Percentiles rank a stretch among this genome's conserved stretches.
Conservation (phyloP, 2,329 filamentous ascomycete species). For the Ophiostoma sp. region DNA sequence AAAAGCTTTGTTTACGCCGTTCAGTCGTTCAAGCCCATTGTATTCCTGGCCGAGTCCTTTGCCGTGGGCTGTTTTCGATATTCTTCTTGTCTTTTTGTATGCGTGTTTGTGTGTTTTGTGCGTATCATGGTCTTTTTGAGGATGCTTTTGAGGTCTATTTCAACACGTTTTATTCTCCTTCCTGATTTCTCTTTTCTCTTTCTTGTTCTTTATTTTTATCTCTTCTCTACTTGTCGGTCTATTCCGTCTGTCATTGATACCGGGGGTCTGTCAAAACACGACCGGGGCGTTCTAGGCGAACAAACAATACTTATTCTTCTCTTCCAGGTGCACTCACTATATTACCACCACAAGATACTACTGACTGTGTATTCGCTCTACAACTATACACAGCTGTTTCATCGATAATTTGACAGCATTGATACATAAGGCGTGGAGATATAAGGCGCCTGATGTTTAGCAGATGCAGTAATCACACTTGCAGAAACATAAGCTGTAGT, state of each 20-base stretch:
- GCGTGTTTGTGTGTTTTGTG: conserved; percentile 5
- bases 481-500: too few species aligned
- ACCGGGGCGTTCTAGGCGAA: conserved; percentile 5
- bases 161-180: neutral
- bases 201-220: conserved; percentile 5
- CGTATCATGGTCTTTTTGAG: neutral
- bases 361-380: too few species aligned
- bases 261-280: conserved; percentile 7
- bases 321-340: too few species aligned
- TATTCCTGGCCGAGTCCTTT: neutral
- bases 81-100: neutral
- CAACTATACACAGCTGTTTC: too few species aligned
- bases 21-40: neutral
- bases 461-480: too few species aligned
- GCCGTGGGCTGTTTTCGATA: neutral
- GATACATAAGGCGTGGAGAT: neutral
- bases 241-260: conserved; percentile 7
- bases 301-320: neutral
- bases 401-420: too few species aligned
- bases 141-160: neutral
- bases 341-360: too few species aligned
- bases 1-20: neutral
- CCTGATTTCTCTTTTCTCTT: neutral
- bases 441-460: neutral
- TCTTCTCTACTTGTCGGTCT: neutral